Evolutionary conservation across 305 asterid species (phyloP).

Genomic region (Plantago rigida): DNA sequence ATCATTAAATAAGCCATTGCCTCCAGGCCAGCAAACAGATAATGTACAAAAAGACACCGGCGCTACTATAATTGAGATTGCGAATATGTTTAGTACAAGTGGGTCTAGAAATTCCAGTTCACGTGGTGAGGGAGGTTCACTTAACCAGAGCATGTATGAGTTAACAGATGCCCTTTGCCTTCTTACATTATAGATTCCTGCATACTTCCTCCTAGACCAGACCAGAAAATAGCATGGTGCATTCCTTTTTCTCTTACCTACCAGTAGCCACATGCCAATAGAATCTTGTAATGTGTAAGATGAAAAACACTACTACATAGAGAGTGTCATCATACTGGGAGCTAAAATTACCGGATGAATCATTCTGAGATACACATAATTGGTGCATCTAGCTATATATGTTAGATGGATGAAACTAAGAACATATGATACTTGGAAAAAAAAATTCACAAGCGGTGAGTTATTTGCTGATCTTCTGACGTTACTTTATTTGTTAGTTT

Average conservation of each 20-base stretch:
- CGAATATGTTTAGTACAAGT: conserved; percentile 26
- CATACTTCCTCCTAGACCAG: neutral
- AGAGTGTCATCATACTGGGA: neutral
- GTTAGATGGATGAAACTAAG: neutral
- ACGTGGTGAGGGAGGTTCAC: conserved; percentile 53
- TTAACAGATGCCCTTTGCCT: conserved; percentile 1
- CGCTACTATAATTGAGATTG: conserved; percentile 22
- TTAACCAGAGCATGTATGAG: conserved; percentile 6
- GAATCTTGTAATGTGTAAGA: neutral
- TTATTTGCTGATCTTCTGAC: conserved; percentile 2
- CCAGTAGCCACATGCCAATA: neutral
- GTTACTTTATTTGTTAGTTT: neutral
- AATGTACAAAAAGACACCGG: conserved; percentile 27
- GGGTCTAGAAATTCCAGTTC: conserved; percentile 45
- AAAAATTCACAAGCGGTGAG: neutral
- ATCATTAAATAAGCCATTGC: conserved; percentile 24
- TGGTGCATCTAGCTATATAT: neutral
- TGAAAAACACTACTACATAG: conserved; percentile 1
- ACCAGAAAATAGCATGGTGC: neutral
- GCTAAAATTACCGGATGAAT: neutral
- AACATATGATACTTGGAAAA: neutral
- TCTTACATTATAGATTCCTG: neutral
- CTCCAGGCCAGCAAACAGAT: conserved; percentile 37
- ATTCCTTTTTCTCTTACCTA: neutral
- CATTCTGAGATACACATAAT: neutral